Conservation (phyloP, 208 protist species). For the Crithidia mellificae region DNA sequence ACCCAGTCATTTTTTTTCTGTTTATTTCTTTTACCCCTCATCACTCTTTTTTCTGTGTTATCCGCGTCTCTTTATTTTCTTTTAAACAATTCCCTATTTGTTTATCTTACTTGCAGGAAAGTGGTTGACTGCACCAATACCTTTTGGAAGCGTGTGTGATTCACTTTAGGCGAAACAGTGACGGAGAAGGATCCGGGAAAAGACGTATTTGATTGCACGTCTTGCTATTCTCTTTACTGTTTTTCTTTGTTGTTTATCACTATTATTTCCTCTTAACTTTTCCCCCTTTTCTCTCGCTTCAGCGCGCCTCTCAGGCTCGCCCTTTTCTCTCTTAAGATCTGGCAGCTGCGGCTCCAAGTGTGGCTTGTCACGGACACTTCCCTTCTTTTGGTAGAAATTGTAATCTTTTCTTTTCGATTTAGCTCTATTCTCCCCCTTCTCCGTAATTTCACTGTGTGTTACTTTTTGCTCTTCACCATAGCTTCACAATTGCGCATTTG, state of each 20-base stretch:
- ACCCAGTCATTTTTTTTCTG: too few relatives aligned
- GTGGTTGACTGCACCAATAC: too few relatives aligned
- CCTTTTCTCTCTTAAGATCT: background rate
- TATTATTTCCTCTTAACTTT: too few relatives aligned
- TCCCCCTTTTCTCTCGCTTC: background rate
- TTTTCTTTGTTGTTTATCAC: too few relatives aligned
- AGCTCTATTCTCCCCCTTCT: background rate
- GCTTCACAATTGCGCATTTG: background rate
- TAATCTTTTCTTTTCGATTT: conserved; percentile 2
- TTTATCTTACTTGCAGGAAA: too few relatives aligned
- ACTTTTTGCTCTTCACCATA: background rate
- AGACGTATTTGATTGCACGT: background rate
- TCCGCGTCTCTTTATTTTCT: too few relatives aligned
- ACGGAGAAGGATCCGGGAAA: too few relatives aligned
- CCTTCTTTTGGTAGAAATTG: background rate
- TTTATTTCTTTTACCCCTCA: too few relatives aligned
- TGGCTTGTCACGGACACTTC: background rate
- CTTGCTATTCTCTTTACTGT: background rate
- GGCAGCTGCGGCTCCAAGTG: background rate
- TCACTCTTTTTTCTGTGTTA: too few relatives aligned
- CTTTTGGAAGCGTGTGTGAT: too few relatives aligned
- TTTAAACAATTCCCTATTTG: too few relatives aligned
- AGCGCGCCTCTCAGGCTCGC: background rate
- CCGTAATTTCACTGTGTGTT: background rate
- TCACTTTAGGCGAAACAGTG: too few relatives aligned